Percentiles rank a stretch among this genome's conserved stretches.
Evolutionary conservation across 2,329 filamentous ascomycete genomes (phyloP).

Genomic region (Cladosporium sp.): DNA sequence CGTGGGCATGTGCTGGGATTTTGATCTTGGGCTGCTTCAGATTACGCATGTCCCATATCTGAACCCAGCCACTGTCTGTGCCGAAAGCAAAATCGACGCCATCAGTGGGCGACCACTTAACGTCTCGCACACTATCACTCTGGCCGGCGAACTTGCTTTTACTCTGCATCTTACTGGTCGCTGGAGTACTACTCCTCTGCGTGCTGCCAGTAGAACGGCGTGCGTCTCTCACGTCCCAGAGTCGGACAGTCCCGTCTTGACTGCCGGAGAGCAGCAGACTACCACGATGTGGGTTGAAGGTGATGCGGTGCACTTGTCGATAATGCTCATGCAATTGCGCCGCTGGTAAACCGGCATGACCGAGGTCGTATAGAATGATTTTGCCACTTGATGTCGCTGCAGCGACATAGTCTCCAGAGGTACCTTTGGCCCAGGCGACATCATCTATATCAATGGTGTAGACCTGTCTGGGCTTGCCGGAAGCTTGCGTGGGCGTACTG

Average conservation of each 20-base stretch:
- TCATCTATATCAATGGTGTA: slow-evolving; percentile 63
- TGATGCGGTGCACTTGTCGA: slow-evolving; percentile 66
- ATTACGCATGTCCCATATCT: slow-evolving; percentile 65
- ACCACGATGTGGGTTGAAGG: slow-evolving; percentile 65
- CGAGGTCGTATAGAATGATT: slow-evolving; percentile 66
- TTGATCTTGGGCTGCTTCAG: slow-evolving; percentile 59
- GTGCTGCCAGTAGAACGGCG: slow-evolving; percentile 34
- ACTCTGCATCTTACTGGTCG: slow-evolving; percentile 56
- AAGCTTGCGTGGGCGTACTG: slow-evolving; percentile 57
- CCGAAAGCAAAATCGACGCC: slow-evolving; percentile 65
- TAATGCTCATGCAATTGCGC: slow-evolving; percentile 65
- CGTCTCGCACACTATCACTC: slow-evolving; percentile 63
- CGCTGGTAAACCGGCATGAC: slow-evolving; percentile 61
- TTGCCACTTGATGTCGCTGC: slow-evolving; percentile 67
- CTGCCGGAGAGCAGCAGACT: slow-evolving; percentile 64
- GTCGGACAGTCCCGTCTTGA: slow-evolving; percentile 64
- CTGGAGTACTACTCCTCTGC: slow-evolving; percentile 35
- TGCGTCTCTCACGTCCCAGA: slow-evolving; percentile 65
- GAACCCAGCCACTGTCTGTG: slow-evolving; percentile 64
- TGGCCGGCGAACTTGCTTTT: slow-evolving; percentile 58
- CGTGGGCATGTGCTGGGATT: slow-evolving; percentile 60
- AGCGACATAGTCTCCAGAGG: slow-evolving; percentile 61
- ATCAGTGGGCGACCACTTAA: slow-evolving; percentile 66
- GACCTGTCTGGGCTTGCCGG: slow-evolving; percentile 47
- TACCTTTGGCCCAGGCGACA: slow-evolving; percentile 68